These are phyloP conservation scores for Aureococcus anophagefferens DNA, from an alignment of 108 stramenopile species.

Conservation along the genomic window DNA sequence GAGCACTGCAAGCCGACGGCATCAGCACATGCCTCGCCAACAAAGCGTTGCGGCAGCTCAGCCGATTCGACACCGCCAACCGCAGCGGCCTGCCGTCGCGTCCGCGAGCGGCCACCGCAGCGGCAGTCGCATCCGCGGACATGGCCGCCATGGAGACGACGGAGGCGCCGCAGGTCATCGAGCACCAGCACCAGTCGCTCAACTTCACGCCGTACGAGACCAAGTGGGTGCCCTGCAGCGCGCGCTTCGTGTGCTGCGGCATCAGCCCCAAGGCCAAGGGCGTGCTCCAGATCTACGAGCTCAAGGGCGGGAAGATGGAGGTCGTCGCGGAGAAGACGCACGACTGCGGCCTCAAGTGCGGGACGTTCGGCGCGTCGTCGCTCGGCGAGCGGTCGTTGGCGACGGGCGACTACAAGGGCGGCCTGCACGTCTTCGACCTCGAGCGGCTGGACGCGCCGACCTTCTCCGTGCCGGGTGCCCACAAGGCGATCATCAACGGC, in stretches of 20 bases:
- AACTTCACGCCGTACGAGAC: constrained; percentile 68
- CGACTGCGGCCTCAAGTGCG: constrained; percentile 65
- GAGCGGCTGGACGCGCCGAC: constrained; percentile 30
- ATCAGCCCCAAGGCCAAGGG: constrained; percentile 67
- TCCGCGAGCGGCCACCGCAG: no score
- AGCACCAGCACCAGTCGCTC: constrained; percentile 51
- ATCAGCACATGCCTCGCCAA: no score
- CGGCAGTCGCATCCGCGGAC: no score
- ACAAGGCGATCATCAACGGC: constrained; percentile 58
- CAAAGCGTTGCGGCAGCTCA: no score
- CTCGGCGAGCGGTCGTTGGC: constrained; percentile 59
- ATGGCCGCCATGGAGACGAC: constrained; percentile 56
- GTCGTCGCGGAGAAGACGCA: constrained; percentile 37
- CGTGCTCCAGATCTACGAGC: constrained; percentile 56
- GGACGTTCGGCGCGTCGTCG: constrained; percentile 71
- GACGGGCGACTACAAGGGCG: constrained; percentile 57
- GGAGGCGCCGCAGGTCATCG: constrained; percentile 76
- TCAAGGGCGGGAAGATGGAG: constrained; percentile 55
- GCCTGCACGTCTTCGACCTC: constrained; percentile 43
- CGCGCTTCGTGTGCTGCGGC: constrained; percentile 56
- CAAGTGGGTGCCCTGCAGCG: constrained; percentile 66
- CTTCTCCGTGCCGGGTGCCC: constrained; percentile 47
- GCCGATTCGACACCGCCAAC: no score
- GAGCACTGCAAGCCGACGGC: no score
- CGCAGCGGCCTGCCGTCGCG: no score